A percentile compares a stretch with the other conserved stretches of the same genome.
Conservation (phyloP, 768 basidiomycete species). For the Tulasnella sp. region DNA sequence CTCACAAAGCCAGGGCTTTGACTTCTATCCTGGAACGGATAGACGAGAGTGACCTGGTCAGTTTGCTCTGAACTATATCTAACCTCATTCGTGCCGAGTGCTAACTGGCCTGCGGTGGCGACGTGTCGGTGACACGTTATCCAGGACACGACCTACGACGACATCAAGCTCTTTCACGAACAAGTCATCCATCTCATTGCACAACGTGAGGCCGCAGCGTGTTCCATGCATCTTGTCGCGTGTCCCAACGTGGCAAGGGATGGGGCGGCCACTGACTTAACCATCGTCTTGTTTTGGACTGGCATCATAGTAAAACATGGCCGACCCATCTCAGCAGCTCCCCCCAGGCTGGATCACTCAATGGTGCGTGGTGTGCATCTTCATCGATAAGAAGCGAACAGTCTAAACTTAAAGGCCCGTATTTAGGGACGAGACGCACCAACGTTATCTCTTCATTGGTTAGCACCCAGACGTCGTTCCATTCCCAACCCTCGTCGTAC, state of each 20-base stretch:
- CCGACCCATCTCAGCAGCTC: conserved; percentile 49
- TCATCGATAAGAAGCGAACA: conserved; percentile 20
- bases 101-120: not conserved
- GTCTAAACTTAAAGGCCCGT: conserved; percentile 38
- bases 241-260: conserved; percentile 12
- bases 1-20: not conserved
- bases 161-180: not conserved
- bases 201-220: not conserved
- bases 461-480: conserved; percentile 42
- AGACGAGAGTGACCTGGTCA: not conserved
- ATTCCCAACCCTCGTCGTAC: conserved; percentile 8
- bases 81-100: not conserved
- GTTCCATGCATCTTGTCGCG: not conserved
- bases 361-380: conserved; percentile 61
- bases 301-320: conserved; percentile 16
- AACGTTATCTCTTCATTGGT: conserved; percentile 91
- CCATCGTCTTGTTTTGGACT: conserved; percentile 10
- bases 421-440: conserved; percentile 74
- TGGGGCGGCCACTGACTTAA: not conserved
- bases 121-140: conserved; percentile 13
- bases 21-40: not conserved
- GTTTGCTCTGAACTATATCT: not conserved
- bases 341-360: conserved; percentile 93
- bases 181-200: not conserved
- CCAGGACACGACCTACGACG: conserved; percentile 11